Evolutionary conservation across 805 yeast genomes (phyloP), one percentile per base, ranked within the genome.

Genomic region (Yarrowia keelungensis): DNA sequence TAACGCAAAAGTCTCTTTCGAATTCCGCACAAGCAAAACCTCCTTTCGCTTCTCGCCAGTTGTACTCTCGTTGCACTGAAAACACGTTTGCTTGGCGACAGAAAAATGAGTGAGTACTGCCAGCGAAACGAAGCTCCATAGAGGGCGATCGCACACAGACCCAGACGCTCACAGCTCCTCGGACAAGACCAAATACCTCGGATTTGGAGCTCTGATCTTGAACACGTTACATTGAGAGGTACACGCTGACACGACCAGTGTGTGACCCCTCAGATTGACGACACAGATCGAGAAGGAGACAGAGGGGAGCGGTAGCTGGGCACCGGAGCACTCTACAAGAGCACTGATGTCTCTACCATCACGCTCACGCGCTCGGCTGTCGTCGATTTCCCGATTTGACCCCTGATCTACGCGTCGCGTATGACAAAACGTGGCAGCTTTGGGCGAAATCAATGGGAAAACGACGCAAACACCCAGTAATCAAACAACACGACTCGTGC

Each of bases 381-480:
- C 58, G 43, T 36, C n/a, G 41, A 15, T 22, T 2, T 5, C 32
- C 4, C 26, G 36, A 22, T 41, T 41, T 41, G 47, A 56, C 62
- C 62, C 62, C 62, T 56, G 62, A 56, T 56, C 62, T 56, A 56
- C 62, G 62, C 62, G 62, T 56, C 62, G 62, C 62, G 62, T 56
- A 4, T 9, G 14, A 19, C 32, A 39, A 16, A 38, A 53, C 35
- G 16, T 39, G 46, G 47, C 47, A 41, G 38, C 38, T 19, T 38
- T 15, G 16, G 42, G 56, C 32, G 3, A 8, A 11, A 46, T 8
- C 16, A 32, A 9, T 9, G 22, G 22, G 35, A 7, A 5, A n/a
- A 14, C 1, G 15, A 4, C 12, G 15, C 22, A 7, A 35, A 16
- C 12, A 11, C 56, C 3, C 32, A 26, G 32, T 26, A 9, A 22